phyloP scores from a whole-genome alignment of 495 filamentous ascomycete species.

The Aspergillus leporis region DNA sequence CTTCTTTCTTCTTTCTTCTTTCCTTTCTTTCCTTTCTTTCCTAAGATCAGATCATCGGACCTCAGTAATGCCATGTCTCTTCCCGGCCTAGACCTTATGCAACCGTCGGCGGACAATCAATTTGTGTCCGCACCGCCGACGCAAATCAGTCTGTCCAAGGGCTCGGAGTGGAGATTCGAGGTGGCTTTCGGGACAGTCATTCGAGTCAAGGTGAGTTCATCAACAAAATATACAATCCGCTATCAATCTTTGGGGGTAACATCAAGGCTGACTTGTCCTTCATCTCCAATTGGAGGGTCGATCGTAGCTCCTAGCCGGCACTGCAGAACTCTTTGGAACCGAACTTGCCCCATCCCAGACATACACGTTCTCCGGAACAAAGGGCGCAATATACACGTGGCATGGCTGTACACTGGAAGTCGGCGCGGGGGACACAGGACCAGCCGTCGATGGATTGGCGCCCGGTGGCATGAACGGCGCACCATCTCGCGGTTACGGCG shows the following conservation, averaged over 20 bases:
- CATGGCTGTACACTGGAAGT: slow-evolving; percentile 85
- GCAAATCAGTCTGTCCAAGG: slow-evolving; percentile 45
- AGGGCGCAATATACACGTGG: slow-evolving; percentile 88
- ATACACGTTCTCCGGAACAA: slow-evolving; percentile 81
- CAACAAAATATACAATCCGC: not conserved
- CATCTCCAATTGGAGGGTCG: slow-evolving; percentile 20
- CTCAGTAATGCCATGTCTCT: slow-evolving; percentile 44
- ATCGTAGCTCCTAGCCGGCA: slow-evolving; percentile 68
- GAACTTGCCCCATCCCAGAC: slow-evolving; percentile 79
- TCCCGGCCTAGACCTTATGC: slow-evolving; percentile 47
- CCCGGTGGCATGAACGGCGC: slow-evolving; percentile 15
- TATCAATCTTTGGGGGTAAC: not conserved
- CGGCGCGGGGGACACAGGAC: slow-evolving; percentile 48
- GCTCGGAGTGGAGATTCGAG: slow-evolving; percentile 89
- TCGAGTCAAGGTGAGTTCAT: slow-evolving; percentile 55
- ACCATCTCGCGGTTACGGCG: slow-evolving; percentile 30
- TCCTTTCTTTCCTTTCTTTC: slow-evolving; percentile 1
- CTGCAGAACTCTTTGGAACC: slow-evolving; percentile 93
- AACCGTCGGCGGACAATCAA: slow-evolving; percentile 42
- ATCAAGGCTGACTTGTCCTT: slow-evolving; percentile 20
- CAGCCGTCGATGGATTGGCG: slow-evolving; percentile 41
- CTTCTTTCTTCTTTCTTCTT: not conserved
- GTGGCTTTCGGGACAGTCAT: slow-evolving; percentile 67
- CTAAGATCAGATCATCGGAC: not conserved
- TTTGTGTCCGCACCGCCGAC: slow-evolving; percentile 42